Base-by-base conservation (phyloP, 192 early-diverging fungal genomes). In the Geranomyces michiganensis region DNA sequence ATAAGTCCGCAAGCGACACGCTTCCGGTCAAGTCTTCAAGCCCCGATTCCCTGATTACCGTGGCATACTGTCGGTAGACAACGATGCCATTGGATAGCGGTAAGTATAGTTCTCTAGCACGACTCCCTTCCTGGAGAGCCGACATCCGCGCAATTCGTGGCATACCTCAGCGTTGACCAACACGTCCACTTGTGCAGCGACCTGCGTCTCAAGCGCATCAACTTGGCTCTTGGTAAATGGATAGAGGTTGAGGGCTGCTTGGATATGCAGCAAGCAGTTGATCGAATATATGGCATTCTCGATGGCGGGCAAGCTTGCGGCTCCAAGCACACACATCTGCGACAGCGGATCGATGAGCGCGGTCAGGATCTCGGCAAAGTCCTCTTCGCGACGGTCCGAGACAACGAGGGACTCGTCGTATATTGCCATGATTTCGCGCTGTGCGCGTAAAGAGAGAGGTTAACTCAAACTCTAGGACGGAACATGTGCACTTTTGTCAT, bases 401-500 rank as follows among this genome's bases (percentile, higher is more conserved):
- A 83, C 75, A 17, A 92, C 78, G 48, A 91, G 79, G 6, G 91
- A 92, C 8, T 87, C 87, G 68, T 93, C 90, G 71, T 92, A 93
- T 1, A 92, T 91, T 22, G 89, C 85, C 85, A 93, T 86, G 30
- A 94, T 90, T 70, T 91, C 91, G 75, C 88, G 89, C 85, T 90
- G 73, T 48, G 5, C 1, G 27, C 10, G 36, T 41, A 41, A 41
- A 41, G 10, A 7, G 36, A 41, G 10, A 41, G 3, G 36, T 41
- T 19, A 36, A 26, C 3, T 24, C 59, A 24, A 61, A 61, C 24
- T 29, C 19, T 4, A 30, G 59, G 5, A 26, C 19, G 8, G 5
- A 32, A 26, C 6, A 61, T 61, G 5, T 30, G 4, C 9, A 36
- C 5, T n/a, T 36, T n/a, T 46, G 43, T 10, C 7, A 1, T 17